phyloP scores from a whole-genome alignment of 2,329 filamentous ascomycete species.

The Diaporthe sp. region DNA sequence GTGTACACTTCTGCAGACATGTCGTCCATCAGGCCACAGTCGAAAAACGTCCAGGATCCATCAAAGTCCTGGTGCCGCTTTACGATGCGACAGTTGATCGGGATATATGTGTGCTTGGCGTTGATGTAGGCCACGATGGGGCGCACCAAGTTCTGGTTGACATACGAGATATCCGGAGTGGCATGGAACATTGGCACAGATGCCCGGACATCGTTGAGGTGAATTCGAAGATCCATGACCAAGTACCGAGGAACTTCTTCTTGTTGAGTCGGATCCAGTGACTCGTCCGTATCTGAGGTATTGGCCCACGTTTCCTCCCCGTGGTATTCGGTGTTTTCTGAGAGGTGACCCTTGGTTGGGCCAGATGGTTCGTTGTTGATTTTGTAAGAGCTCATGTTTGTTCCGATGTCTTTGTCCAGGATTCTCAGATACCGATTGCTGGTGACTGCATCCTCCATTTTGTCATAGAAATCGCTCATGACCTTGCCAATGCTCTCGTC shows the following conservation, averaged over 20 bases:
- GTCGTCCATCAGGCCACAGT: slow-evolving; percentile 94
- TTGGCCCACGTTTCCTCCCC: slow-evolving; percentile 34
- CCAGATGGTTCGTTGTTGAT: slow-evolving; percentile 34
- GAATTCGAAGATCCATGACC: slow-evolving; percentile 93
- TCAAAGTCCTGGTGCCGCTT: slow-evolving; percentile 92
- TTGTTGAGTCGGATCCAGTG: slow-evolving; percentile 28
- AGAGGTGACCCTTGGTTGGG: slow-evolving; percentile 30
- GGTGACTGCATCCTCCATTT: slow-evolving; percentile 91
- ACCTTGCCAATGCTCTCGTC: slow-evolving; percentile 93
- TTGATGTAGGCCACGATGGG: slow-evolving; percentile 99
- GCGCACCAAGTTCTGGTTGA: slow-evolving; percentile 93
- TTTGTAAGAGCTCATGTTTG: slow-evolving; percentile 36
- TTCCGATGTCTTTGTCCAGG: slow-evolving; percentile 59
- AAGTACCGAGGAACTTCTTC: slow-evolving; percentile 80
- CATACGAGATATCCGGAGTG: slow-evolving; percentile 89
- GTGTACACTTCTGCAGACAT: slow-evolving; percentile 93
- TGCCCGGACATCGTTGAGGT: slow-evolving; percentile 94
- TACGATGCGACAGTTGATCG: slow-evolving; percentile 92
- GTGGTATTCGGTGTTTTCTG: slow-evolving; percentile 13
- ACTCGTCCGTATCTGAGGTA: slow-evolving; percentile 10
- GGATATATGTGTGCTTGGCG: slow-evolving; percentile 92
- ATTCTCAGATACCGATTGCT: slow-evolving; percentile 75
- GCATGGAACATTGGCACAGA: slow-evolving; percentile 84
- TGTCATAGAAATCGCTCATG: slow-evolving; percentile 97
- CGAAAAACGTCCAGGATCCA: slow-evolving; percentile 93